Evolutionary conservation across 129 eudicot genomes (phyloP).

Genomic region (Chrysanthemum seticuspe): DNA sequence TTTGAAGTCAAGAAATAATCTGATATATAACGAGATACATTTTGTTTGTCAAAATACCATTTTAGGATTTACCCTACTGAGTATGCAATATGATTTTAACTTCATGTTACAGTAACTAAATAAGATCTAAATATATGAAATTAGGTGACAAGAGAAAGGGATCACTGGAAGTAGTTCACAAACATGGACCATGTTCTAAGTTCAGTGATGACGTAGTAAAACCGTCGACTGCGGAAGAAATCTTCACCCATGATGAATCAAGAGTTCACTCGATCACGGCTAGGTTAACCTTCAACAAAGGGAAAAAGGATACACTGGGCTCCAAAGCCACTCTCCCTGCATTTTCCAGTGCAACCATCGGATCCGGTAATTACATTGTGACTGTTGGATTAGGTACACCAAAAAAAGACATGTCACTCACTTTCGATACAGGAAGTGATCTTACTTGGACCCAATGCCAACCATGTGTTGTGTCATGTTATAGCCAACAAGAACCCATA

Average conservation of each 20-base stretch:
- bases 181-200: too few relatives aligned
- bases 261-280: constrained; percentile 47
- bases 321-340: constrained; percentile 43
- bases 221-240: constrained; percentile 32
- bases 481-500: constrained; percentile 52
- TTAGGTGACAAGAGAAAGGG: too few relatives aligned
- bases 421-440: constrained; percentile 80
- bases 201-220: too few relatives aligned
- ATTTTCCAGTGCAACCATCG: constrained; percentile 47
- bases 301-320: constrained; percentile 6
- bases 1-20: too few relatives aligned
- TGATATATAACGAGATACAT: too few relatives aligned
- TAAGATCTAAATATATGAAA: neutral
- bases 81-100: too few relatives aligned
- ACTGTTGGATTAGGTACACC: constrained; percentile 73
- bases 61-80: too few relatives aligned
- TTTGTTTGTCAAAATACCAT: too few relatives aligned
- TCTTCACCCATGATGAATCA: constrained; percentile 44
- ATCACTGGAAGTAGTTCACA: too few relatives aligned
- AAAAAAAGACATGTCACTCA: constrained; percentile 37
- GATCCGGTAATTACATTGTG: constrained; percentile 66
- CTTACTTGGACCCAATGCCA: constrained; percentile 87
- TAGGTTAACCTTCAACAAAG: constrained; percentile 21
- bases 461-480: constrained; percentile 60
- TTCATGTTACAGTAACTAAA: too few relatives aligned